Base-by-base conservation (phyloP, 2,329 filamentous ascomycete species). In the Zasmidium cellare region DNA sequence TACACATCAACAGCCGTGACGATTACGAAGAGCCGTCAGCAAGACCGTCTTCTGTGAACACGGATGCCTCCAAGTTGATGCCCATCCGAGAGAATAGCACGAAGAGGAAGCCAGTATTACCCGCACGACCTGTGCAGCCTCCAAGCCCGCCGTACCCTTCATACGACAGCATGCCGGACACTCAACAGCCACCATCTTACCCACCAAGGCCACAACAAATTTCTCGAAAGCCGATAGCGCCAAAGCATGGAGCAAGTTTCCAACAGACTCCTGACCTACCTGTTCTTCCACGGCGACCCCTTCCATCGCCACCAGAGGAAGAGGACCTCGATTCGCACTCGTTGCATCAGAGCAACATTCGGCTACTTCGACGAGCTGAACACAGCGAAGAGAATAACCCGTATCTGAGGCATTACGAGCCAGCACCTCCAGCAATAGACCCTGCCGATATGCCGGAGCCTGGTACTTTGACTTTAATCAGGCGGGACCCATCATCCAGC, bases 1-100 rank as follows among this genome's bases (percentile, higher is more conserved):
- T 97, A 53, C 93, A 97, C 75, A 83, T 96, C 41, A 84, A 91
- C 58, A 57, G 56, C 14, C 80, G 82, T 1, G 83, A 84, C 2
- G 80, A 84, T 41, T 84, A 90, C 56, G 72, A 76, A 25, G 71
- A 76, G 28, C 72, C 78, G 5, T 48, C 53, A 5, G 46, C 18
- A 11, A 56, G 55, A 35, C 58, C 50, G n/a, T 60, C 62, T 12
- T 68, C 66, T 2, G 62, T 64, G 41, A 61, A 66, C 18, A 51
- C 59, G 3, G 46, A 68, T 48, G 65, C 67, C 14, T 61, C 60
- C 9, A 58, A 62, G n/a, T 54, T 68, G 3, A 25, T 57, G 11
- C 55, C 61, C 1, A 46, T 62, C 16, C 58, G 50, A 9, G 60
- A 65, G 22, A 56, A 61, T 19, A 18, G 49, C n/a, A 50, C 55